Base-by-base conservation (phyloP, 2,329 filamentous ascomycete genomes). In the Aspergillus chevalieri region DNA sequence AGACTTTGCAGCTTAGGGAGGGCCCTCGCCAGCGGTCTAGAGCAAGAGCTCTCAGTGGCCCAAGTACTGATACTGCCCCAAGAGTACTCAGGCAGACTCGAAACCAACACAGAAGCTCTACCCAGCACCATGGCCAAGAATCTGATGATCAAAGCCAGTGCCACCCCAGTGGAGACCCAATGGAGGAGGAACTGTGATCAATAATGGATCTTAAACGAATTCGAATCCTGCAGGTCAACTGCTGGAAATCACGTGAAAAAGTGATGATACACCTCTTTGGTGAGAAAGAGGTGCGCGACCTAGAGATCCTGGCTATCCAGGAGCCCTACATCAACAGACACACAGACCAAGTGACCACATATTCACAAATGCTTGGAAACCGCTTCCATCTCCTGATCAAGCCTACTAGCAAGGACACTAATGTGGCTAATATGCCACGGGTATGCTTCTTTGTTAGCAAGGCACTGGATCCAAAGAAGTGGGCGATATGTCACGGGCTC, bases 261-360 rank as follows among this genome's bases (percentile, higher is more conserved):
- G 44, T 52, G n/a, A 38, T 44, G 28, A 48, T 52, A 30, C 44
- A 47, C 22, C 47, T 52, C 6, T 50, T 50, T 12, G 26, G 41
- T 47, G 41, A 52, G 41, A 47, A 15, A 41, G 47, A 44, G 15
- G 36, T 52, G 28, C 39, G 39, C 1, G 36, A 47, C 2, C 47
- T 49, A 22, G 41, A 52, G 10, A 49, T 49, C 43, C 39, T 52
- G 36, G 44, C 47, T 14, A 52, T 52, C 33, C 33, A 52, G 33
- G 39, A 50, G 24, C 39, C 30, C 14, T 34, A 26, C 19, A 47
- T 53, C 38, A 42, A 47, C 44, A 36, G 42, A 15, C 12, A 48
- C 15, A 36, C n/a, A 48, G 14, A 30, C 36, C n/a, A 52, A 36
- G 9, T 48, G 14, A 38, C 36, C n/a, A 52, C 43, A 14, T 48